Percentiles rank a stretch among this genome's conserved stretches.
phyloP scores from a whole-genome alignment of 1,139 yeast species.

The Magnusiomyces fungicola region DNA sequence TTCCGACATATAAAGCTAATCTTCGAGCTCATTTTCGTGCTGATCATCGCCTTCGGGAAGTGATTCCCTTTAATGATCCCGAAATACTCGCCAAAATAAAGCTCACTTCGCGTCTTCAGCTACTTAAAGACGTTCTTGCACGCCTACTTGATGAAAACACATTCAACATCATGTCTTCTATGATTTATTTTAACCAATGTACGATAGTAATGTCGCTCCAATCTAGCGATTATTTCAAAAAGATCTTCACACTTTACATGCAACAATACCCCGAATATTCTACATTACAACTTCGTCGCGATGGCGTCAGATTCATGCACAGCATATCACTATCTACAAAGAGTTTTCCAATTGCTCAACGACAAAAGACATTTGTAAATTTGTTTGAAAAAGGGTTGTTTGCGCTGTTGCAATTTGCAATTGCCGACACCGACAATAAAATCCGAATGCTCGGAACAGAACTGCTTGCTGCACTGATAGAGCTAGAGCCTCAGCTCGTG shows the following conservation, averaged over 20 bases:
- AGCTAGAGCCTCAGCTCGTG: slow-evolving; percentile 69
- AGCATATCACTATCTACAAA: slow-evolving; percentile 76
- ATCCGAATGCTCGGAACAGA: slow-evolving; percentile 75
- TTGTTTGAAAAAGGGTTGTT: slow-evolving; percentile 66
- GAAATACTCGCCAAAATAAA: slow-evolving; percentile 51
- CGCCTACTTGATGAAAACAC: slow-evolving; percentile 76
- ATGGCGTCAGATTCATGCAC: slow-evolving; percentile 73
- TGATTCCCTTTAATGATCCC: slow-evolving; percentile 53
- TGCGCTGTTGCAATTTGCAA: slow-evolving; percentile 63
- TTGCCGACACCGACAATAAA: slow-evolving; percentile 43
- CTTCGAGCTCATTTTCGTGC: slow-evolving; percentile 59
- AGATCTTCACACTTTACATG: slow-evolving; percentile 53
- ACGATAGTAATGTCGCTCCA: slow-evolving; percentile 63
- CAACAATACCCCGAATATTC: slow-evolving; percentile 12
- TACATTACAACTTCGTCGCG: slow-evolving; percentile 32
- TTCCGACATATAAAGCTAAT: slow-evolving; percentile 69
- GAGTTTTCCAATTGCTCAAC: slow-evolving; percentile 54
- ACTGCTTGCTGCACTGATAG: slow-evolving; percentile 69
- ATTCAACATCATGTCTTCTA: slow-evolving; percentile 52
- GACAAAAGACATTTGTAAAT: slow-evolving; percentile 56
- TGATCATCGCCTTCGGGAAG: slow-evolving; percentile 59
- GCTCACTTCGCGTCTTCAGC: slow-evolving; percentile 69
- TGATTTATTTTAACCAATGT: slow-evolving; percentile 63
- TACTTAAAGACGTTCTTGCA: slow-evolving; percentile 77
- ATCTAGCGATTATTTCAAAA: slow-evolving; percentile 40